phyloP scores from a whole-genome alignment of 495 filamentous ascomycete genomes.

The Aspergillus taichungensis region DNA sequence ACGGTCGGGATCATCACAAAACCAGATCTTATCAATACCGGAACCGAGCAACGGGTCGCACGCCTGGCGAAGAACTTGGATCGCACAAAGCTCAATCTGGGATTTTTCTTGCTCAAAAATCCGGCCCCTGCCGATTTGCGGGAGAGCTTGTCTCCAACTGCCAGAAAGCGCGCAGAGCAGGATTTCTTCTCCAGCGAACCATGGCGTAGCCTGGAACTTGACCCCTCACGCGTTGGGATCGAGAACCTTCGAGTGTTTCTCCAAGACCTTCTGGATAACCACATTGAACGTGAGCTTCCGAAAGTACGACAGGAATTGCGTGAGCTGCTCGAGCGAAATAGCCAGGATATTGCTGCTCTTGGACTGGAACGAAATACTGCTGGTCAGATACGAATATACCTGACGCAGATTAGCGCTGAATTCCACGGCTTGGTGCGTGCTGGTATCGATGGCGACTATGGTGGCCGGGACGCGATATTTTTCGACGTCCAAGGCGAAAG shows the following conservation, averaged over 20 bases:
- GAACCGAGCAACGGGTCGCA: slow-evolving; percentile 22
- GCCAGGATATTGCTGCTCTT: slow-evolving; percentile 8
- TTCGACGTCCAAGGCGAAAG: slow-evolving; percentile 1
- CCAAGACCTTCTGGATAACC: slow-evolving; percentile 15
- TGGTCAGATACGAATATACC: slow-evolving; percentile 13
- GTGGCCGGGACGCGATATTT: slow-evolving; percentile 6
- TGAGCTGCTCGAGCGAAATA: slow-evolving; percentile 1
- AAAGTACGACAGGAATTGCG: slow-evolving; percentile 16
- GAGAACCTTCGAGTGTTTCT: slow-evolving; percentile 16
- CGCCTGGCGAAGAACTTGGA: slow-evolving; percentile 31
- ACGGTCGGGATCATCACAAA: slow-evolving; percentile 52
- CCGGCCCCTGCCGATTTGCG: slow-evolving; percentile 18
- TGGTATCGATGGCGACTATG: slow-evolving; percentile 16
- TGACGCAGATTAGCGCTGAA: slow-evolving; percentile 10
- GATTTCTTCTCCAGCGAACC: slow-evolving; percentile 11
- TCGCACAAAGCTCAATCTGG: slow-evolving; percentile 34
- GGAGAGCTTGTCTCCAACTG: neutral
- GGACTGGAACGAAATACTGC: slow-evolving; percentile 8
- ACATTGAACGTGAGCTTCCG: slow-evolving; percentile 20
- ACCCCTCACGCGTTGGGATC: slow-evolving; percentile 15
- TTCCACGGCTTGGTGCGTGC: slow-evolving; percentile 10
- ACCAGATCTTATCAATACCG: slow-evolving; percentile 34
- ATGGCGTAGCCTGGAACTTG: slow-evolving; percentile 13
- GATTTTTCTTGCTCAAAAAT: slow-evolving; percentile 39
- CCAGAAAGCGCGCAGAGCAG: slow-evolving; percentile 4